phyloP scores from a whole-genome alignment of 2,329 filamentous ascomycete species.

The Microdochium nivale region DNA sequence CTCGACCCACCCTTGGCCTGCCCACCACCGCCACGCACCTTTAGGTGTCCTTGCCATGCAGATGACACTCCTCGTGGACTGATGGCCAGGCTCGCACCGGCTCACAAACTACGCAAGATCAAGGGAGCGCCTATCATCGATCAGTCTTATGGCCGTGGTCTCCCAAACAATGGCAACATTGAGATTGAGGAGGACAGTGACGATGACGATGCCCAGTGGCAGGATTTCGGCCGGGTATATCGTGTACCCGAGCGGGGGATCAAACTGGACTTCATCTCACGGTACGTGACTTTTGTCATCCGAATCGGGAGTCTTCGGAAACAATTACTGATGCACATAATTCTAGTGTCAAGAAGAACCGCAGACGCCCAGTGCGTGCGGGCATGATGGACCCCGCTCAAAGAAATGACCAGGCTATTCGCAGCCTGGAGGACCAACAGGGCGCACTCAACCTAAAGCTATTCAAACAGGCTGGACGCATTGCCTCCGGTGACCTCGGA shows the following conservation, averaged over 20 bases:
- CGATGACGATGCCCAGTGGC: constrained; percentile 36
- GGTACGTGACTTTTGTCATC: constrained; percentile 30
- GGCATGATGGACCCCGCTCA: constrained; percentile 10
- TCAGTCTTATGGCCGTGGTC: constrained; percentile 51
- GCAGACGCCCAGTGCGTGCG: constrained; percentile 10
- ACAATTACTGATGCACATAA: constrained; percentile 7
- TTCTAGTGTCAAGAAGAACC: constrained; percentile 20
- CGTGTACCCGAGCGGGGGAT: constrained; percentile 56
- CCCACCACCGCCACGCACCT: constrained; percentile 68
- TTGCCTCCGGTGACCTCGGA: constrained; percentile 30
- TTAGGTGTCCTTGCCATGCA: constrained; percentile 83
- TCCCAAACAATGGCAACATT: constrained; percentile 62
- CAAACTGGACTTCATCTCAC: constrained; percentile 63
- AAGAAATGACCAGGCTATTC: constrained; percentile 26
- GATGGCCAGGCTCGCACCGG: constrained; percentile 46
- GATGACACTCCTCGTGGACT: constrained; percentile 62
- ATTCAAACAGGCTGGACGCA: constrained; percentile 39
- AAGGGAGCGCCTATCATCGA: constrained; percentile 44
- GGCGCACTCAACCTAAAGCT: constrained; percentile 55
- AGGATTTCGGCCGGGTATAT: constrained; percentile 56
- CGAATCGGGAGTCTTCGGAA: not conserved
- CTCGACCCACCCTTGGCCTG: constrained; percentile 75
- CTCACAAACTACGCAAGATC: constrained; percentile 53
- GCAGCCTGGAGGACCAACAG: constrained; percentile 54
- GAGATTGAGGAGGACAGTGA: constrained; percentile 56